Base-by-base conservation (phyloP, 768 basidiomycete species). In the Neoboletus subvelutipes region DNA sequence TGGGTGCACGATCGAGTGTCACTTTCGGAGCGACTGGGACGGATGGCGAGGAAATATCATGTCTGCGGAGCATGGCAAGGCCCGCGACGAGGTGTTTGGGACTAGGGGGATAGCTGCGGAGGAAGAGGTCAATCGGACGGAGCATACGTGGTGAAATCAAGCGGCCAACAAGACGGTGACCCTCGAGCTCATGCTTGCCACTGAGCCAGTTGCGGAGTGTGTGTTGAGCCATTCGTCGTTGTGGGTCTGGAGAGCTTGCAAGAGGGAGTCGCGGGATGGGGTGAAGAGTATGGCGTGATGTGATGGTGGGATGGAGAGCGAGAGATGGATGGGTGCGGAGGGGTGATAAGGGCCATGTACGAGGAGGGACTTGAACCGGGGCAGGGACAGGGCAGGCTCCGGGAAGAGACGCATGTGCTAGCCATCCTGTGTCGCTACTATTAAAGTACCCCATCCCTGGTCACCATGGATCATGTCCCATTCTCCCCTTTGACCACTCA, bases 281-380 rank as follows among this genome's bases (percentile, higher is more conserved):
- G 83, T 75, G 29, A 90, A 62, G 50, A 89, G 65, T 20, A 90
- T 53, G 0, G 76, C 71, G 45, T 71, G 68, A 18, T 71, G 66
- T 33, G 59, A 62, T 12, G 72, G 65, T 22, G 76, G 68, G 10
- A 64, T 53, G 0, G 88, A 87, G 29, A 88, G 69, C 39, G 81
- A 78, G 36, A 91, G 75, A 59, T 88, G 84, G 47, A 92, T 73
- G 4, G 88, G 88, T 6, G 88, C 85, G 4, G 90, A 86, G 20
- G 86, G 71, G 50, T 83, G 84, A 65, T 84, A 87, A 0, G 74
- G 56, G 1, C 90, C 90, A 26, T 80, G 76, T 33, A 92, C 71
- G 13, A 92, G 74, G n/a, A 91, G 67, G 5, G 82, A 78, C 18
- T 68, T 72, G 71, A 83, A 88, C 2, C 61, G 62, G 5, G 88